phyloP scores from a whole-genome alignment of 163 green algal genomes.

The Botryococcus braunii region DNA sequence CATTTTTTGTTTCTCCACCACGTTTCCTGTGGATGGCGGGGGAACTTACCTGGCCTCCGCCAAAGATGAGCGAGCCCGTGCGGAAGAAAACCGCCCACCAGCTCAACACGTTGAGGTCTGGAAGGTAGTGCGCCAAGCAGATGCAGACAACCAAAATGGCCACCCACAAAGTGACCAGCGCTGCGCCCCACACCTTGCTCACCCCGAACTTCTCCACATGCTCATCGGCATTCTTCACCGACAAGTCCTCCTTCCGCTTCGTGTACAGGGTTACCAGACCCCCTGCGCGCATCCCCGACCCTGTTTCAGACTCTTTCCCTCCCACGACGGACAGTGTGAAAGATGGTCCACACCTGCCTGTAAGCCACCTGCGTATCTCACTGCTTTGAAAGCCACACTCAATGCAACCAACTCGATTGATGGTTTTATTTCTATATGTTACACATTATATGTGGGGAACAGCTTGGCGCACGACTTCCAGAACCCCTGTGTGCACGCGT shows the following conservation, averaged over 20 bases:
- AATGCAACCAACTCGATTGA: no score
- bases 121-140: constrained; percentile 38
- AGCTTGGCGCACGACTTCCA: no score
- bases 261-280: constrained; percentile 48
- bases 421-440: no score
- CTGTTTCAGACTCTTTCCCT: no score
- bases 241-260: constrained; percentile 25
- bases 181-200: constrained; percentile 34
- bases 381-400: no score
- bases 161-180: constrained; percentile 60
- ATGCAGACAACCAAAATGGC: constrained; percentile 47
- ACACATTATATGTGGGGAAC: no score
- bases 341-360: no score
- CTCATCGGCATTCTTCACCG: constrained; percentile 8
- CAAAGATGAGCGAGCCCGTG: constrained; percentile 87
- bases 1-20: no score
- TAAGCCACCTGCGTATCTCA: no score
- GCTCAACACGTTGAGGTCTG: constrained; percentile 37
- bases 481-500: no score
- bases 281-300: constrained; percentile 25
- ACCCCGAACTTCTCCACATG: constrained; percentile 50
- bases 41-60: constrained; percentile 79
- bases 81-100: constrained; percentile 78
- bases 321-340: no score
- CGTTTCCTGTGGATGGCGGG: no score